These are phyloP conservation scores for Colletotrichum agaves DNA, from an alignment of 2,329 filamentous ascomycete genomes.

Conservation along the genomic window DNA sequence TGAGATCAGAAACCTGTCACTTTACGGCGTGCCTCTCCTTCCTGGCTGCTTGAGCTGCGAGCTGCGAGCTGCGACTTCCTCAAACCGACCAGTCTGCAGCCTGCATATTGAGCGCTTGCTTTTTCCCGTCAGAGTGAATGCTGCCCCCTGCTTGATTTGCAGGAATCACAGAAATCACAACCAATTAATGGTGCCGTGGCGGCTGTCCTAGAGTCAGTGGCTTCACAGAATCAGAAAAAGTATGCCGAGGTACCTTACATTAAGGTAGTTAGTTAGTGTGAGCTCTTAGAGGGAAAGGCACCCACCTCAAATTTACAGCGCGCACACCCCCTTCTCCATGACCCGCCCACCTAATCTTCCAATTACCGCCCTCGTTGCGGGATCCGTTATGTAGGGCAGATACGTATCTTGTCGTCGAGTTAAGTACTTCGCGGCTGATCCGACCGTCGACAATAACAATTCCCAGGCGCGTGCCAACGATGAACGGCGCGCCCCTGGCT, in stretches of 20 bases:
- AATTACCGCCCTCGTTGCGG: not conserved
- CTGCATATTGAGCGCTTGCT: not conserved
- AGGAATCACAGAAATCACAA: too few species aligned
- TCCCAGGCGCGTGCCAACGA: not conserved
- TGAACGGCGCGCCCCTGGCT: not conserved
- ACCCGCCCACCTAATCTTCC: not conserved
- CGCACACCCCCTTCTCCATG: not conserved
- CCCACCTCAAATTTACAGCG: constrained; percentile 25
- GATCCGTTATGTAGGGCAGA: not conserved
- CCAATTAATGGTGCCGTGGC: too few species aligned
- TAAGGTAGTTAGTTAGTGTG: too few species aligned
- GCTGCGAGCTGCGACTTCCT: too few species aligned
- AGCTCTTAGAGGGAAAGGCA: not conserved
- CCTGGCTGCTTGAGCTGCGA: not conserved
- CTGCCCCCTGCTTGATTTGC: not conserved
- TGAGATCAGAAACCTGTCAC: too few species aligned
- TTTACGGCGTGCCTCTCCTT: not conserved
- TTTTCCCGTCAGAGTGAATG: not conserved
- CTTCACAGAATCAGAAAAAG: not conserved
- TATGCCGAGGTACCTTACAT: too few species aligned
- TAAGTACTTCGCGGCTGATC: not conserved
- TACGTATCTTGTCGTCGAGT: not conserved
- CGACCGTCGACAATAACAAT: not conserved
- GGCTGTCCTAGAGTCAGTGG: not conserved
- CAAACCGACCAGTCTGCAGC: not conserved